These are phyloP conservation scores for Suillus americanus DNA, from an alignment of 768 basidiomycete genomes.

Conservation along the genomic window DNA sequence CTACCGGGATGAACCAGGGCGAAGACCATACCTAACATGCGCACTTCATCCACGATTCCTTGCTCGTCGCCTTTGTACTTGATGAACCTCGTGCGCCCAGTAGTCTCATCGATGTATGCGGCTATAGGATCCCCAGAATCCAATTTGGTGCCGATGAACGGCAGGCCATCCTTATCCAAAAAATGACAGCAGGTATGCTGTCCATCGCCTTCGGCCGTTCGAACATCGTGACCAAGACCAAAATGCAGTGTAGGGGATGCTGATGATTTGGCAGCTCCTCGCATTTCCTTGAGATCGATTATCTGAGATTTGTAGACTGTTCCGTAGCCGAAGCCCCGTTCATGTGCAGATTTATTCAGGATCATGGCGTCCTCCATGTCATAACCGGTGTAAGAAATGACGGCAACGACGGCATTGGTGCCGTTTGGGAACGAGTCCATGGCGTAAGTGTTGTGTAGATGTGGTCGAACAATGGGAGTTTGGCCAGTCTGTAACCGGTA, in stretches of 20 bases:
- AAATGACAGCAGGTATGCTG: constrained; percentile 47
- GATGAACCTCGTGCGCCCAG: constrained; percentile 76
- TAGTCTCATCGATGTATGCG: constrained; percentile 85
- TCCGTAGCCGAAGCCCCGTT: constrained; percentile 96
- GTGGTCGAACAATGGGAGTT: constrained; percentile 91
- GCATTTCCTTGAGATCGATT: constrained; percentile 82
- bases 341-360: constrained; percentile 96
- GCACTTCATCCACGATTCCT: constrained; percentile 87
- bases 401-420: constrained; percentile 97
- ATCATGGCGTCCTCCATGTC: constrained; percentile 99
- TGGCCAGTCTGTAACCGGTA: constrained; percentile 96
- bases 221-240: constrained; percentile 79
- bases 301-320: constrained; percentile 95
- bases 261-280: constrained; percentile 58
- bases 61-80: constrained; percentile 98
- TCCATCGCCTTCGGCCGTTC: constrained; percentile 45
- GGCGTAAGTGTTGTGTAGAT: constrained; percentile 88
- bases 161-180: constrained; percentile 84
- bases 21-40: constrained; percentile 69
- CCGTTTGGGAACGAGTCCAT: constrained; percentile 99
- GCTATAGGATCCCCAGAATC: constrained; percentile 77
- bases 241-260: constrained; percentile 81
- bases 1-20: background rate
- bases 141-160: constrained; percentile 69
- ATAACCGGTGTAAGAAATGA: constrained; percentile 99